Percentiles rank a stretch among this genome's conserved stretches.
These are phyloP conservation scores for Cladobotryum protrusum DNA, from an alignment of 2,329 filamentous ascomycete genomes.

Conservation along the genomic window DNA sequence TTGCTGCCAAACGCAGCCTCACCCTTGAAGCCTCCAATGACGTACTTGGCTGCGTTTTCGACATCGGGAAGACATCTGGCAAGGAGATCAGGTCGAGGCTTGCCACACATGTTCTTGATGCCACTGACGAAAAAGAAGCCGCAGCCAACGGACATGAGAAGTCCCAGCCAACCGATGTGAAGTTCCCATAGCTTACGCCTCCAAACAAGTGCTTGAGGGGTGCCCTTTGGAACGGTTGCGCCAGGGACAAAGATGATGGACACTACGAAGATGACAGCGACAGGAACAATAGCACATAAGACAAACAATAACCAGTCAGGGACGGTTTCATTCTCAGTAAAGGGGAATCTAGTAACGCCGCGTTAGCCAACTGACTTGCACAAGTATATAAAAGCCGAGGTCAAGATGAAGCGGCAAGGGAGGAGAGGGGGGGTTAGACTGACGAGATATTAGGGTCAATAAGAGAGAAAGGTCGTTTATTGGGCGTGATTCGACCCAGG, in stretches of 20 bases:
- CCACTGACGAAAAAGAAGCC: conserved; percentile 78
- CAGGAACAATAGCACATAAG: conserved; percentile 59
- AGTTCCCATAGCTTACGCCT: conserved; percentile 85
- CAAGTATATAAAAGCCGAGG: background rate
- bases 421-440: conserved; percentile 3
- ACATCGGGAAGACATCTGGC: conserved; percentile 72
- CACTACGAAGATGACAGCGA: conserved; percentile 60
- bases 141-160: conserved; percentile 64
- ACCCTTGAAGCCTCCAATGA: conserved; percentile 55
- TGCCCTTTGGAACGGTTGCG: conserved; percentile 55
- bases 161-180: conserved; percentile 77
- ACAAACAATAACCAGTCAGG: conserved; percentile 58
- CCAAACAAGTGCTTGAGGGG: conserved; percentile 62
- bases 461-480: conserved; percentile 65
- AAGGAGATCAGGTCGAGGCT: conserved; percentile 75
- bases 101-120: conserved; percentile 71
- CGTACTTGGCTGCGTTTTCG: conserved; percentile 49
- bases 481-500: conserved; percentile 56
- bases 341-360: conserved; percentile 53
- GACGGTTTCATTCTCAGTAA: conserved; percentile 64
- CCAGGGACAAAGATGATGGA: conserved; percentile 68
- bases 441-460: conserved; percentile 68
- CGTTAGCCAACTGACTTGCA: conserved; percentile 8
- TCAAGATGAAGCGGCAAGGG: background rate
- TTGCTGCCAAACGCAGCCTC: conserved; percentile 30